phyloP scores from a whole-genome alignment of 306 rosid species.

The Coriaria nepalensis region DNA sequence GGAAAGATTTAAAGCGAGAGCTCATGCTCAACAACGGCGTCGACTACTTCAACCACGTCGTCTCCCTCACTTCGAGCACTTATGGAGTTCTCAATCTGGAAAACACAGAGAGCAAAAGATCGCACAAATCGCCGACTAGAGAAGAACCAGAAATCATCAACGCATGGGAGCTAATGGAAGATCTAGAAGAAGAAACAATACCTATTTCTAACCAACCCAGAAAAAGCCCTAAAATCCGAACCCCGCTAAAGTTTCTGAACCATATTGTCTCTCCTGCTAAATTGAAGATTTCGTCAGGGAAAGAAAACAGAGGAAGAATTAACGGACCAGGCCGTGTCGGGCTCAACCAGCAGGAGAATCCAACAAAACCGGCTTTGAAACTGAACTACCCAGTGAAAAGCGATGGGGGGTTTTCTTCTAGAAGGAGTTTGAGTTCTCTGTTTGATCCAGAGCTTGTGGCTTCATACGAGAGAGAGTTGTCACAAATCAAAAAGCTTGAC shows the following conservation, averaged over 20 bases:
- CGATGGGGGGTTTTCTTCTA: constrained; percentile 15
- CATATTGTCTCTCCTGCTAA: constrained; percentile 65
- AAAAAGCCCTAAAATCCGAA: constrained; percentile 57
- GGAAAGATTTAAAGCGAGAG: constrained; percentile 38
- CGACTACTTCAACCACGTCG: constrained; percentile 51
- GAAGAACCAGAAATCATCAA: constrained; percentile 55
- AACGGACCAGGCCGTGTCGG: constrained; percentile 36
- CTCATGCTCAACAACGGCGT: constrained; percentile 39
- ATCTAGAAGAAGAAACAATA: constrained; percentile 64
- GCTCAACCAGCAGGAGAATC: no score
- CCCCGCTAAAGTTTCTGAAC: constrained; percentile 62
- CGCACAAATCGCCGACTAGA: constrained; percentile 18
- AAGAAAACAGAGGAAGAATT: constrained; percentile 50
- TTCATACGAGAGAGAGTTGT: constrained; percentile 55
- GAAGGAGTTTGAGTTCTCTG: constrained; percentile 46
- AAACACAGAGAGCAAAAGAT: not conserved
- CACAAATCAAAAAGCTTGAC: constrained; percentile 32
- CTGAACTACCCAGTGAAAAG: constrained; percentile 24
- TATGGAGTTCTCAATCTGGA: constrained; percentile 75
- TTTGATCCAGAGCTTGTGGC: constrained; percentile 78
- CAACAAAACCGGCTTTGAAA: no score
- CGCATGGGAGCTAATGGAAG: constrained; percentile 98
- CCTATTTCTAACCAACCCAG: constrained; percentile 36
- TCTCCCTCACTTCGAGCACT: constrained; percentile 78
- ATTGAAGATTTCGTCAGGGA: constrained; percentile 35